phyloP scores from a whole-genome alignment of 345 rosid genomes.

The Pelargonium nanum region DNA sequence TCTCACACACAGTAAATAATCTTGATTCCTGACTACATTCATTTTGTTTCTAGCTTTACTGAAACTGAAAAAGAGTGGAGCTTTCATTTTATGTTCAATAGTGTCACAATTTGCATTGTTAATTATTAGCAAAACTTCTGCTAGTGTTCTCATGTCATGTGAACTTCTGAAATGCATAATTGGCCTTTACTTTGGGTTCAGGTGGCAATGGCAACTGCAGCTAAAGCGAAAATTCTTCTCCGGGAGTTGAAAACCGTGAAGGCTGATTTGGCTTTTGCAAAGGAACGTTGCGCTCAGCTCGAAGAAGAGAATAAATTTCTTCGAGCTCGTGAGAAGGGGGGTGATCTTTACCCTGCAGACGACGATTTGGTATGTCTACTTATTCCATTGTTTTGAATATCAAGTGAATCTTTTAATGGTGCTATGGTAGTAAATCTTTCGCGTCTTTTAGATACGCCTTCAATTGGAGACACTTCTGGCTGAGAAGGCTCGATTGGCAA shows the following conservation, averaged over 20 bases:
- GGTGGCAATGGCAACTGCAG: constrained; percentile 99
- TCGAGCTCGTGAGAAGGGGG: constrained; percentile 54
- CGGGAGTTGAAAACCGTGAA: constrained; percentile 87
- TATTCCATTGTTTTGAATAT: background rate
- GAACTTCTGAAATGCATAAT: constrained; percentile 7
- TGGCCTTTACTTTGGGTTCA: constrained; percentile 23
- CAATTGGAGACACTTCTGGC: constrained; percentile 83
- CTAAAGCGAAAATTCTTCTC: constrained; percentile 92
- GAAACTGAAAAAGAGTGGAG: background rate
- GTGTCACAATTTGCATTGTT: background rate
- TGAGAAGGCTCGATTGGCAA: constrained; percentile 95
- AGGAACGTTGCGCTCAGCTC: constrained; percentile 81
- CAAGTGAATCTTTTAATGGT: background rate
- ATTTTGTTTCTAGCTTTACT: background rate
- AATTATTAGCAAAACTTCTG: background rate
- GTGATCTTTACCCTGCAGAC: constrained; percentile 29
- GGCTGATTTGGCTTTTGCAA: constrained; percentile 90
- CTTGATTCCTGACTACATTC: background rate
- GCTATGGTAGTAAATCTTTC: background rate
- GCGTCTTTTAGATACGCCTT: constrained; percentile 52
- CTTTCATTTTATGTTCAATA: too few relatives aligned
- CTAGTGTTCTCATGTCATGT: background rate
- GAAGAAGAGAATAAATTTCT: constrained; percentile 78
- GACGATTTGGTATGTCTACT: constrained; percentile 69
- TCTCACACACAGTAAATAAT: too few relatives aligned